Evolutionary conservation across 106 monocot species (phyloP), one percentile per base, ranked within the genome.

Genomic region (Posidonia australis): DNA sequence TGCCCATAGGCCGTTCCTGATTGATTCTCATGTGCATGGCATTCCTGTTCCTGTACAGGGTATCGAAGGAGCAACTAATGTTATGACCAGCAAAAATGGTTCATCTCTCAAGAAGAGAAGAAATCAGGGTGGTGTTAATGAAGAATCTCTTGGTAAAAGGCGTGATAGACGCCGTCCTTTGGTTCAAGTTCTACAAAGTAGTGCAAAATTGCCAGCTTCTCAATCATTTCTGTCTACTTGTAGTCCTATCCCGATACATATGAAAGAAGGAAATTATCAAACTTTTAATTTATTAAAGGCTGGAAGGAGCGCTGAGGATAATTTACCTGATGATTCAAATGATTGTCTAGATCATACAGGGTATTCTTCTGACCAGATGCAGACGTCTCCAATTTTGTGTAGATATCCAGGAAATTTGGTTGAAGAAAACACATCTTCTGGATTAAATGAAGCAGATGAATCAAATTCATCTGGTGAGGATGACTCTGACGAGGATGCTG

Each of bases 131-230:
- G 74, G 74, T 51, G 14, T 51, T n/a, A 13, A 46, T 67, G 84
- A 86, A 66, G 94, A 82, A 23, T 74, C 74, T 71, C 62, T 70
- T 69, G 73, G 51, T 58, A 89, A 78, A 86, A 89, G 84, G 47
- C 77, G 81, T 55, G 86, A 90, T 62, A 73, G 80, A 32, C 83
- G 80, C 21, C 71, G 80, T 13, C 93, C 85, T 27, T 81, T 89
- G 67, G 60, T 68, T 72, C 82, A 86, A 67, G 88, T 90, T 69
- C 70, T 96, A 46, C 77, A 87, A 58, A 90, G 76, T 65, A 94
- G 86, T 78, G 72, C 76, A 60, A 79, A 86, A 51, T 70, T 89
- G 46, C 67, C 72, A 36, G 36, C 49, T 68, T 66, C 77, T 29
- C 67, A 74, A 64, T 52, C 76, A 32, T 54, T 72, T 31, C 72